These are phyloP conservation scores for Oryza meridionalis DNA, from an alignment of 176 grass and related monocot species.

Conservation along the genomic window DNA sequence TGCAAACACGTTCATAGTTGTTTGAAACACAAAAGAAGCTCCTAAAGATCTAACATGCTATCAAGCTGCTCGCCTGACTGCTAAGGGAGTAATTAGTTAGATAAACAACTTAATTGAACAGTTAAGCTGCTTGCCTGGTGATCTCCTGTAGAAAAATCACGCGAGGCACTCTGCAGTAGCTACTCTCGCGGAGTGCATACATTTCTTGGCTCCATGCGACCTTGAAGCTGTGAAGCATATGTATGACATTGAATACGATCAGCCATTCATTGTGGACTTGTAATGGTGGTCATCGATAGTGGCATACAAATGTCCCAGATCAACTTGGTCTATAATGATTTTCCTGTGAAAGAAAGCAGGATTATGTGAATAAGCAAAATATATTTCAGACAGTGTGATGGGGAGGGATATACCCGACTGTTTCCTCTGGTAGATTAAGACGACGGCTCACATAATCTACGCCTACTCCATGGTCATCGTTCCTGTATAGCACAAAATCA, in stretches of 20 bases:
- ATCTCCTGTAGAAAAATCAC: not conserved
- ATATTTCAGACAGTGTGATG: not conserved
- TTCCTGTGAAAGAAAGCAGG: conserved; percentile 49
- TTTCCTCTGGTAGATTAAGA: conserved; percentile 52
- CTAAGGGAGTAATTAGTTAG: not conserved
- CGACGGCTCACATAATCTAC: conserved; percentile 47
- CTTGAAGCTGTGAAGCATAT: not conserved
- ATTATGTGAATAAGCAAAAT: conserved; percentile 11
- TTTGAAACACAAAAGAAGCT: conserved; percentile 2
- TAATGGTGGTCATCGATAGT: conserved; percentile 90
- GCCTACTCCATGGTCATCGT: conserved; percentile 66
- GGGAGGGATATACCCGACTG: conserved; percentile 55
- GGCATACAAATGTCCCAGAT: conserved; percentile 68
- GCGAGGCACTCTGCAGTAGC: not conserved
- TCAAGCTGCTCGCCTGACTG: not conserved
- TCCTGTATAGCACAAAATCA: conserved; percentile 52
- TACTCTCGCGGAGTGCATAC: conserved; percentile 15
- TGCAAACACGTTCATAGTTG: not conserved
- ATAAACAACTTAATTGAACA: conserved; percentile 28
- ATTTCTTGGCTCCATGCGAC: not conserved
- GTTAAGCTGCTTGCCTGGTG: conserved; percentile 13
- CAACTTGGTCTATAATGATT: conserved; percentile 48
- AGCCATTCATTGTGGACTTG: conserved; percentile 79
- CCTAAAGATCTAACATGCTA: conserved; percentile 7
- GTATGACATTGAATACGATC: conserved; percentile 13